Base-by-base conservation (phyloP, 192 early-diverging fungal genomes). In the Coemansia sp. region DNA sequence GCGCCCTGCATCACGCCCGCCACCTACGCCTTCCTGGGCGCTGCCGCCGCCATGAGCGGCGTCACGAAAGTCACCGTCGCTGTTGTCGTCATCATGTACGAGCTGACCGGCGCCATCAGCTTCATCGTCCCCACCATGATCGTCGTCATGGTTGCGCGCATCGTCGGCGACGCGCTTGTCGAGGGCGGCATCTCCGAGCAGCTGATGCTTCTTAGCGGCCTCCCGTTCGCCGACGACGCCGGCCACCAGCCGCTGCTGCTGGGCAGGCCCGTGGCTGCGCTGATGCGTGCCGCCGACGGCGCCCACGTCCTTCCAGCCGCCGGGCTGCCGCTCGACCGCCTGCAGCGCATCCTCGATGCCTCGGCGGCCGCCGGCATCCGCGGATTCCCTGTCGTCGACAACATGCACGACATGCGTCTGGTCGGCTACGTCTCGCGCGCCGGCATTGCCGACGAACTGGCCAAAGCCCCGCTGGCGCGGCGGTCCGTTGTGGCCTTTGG, bases 21-120 rank as follows among this genome's bases (percentile, higher is more conserved):
- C 20, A 94, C 92, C 1, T 99, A 99, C 76, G 94, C 96, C 36
- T 89, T 97, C 66, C 83, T 98, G 39, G 97, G 97, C 23, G 95
- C 97, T 2, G 95, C 95, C 0, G 95, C 94, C 3, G 88, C 92
- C 6, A 80, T 98, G 64, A 89, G 86, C 45, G 94, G 94, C 4
- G 91, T 94, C 12, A 96, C 94, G 6, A 85, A 92, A 67, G 92
- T 93, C 64, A 94, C 94, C n/a, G 83, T 93, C 5, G 91, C 91
- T 24, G 81, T 95, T 21, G 94, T 95, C 0, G 96, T 99, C 11
- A 98, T 99, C 74, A 97, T 98, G 95, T 99, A 98, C 81, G 98
- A 99, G 72, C 81, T 99, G 63, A 99, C 98, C 0, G 95, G 95
- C 18, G 93, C 96, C 2, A 77, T 99, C 24, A 92, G 92, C 15